Conservation (phyloP, 163 green algal genomes). For the Scenedesmus sp. region DNA sequence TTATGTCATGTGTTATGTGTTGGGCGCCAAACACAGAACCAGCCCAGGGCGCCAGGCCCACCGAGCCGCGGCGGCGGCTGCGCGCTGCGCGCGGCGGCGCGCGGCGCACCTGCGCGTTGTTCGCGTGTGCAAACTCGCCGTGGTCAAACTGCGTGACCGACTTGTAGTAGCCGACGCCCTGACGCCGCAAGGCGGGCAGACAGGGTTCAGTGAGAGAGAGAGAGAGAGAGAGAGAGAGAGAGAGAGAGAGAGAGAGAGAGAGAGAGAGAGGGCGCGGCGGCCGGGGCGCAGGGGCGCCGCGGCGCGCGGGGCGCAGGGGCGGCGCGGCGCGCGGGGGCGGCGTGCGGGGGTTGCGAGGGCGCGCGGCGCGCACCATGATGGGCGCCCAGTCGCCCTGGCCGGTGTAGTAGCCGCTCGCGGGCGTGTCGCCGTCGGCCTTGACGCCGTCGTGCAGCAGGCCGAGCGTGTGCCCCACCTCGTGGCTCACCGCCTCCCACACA, state of each 20-base stretch:
- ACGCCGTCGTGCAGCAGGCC: slow-evolving; percentile 13
- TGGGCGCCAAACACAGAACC: too few species aligned
- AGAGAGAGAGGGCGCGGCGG: not conserved
- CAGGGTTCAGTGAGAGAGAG: too few species aligned
- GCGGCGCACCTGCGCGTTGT: not conserved
- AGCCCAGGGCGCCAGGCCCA: not conserved
- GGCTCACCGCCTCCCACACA: not conserved
- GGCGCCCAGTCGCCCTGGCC: not conserved
- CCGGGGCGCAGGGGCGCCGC: not conserved
- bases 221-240: not conserved
- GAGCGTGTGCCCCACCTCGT: slow-evolving; percentile 6
- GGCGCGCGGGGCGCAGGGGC: too few species aligned
- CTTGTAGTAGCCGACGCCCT: not conserved
- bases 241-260: not conserved
- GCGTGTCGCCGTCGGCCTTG: not conserved
- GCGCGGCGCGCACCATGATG: slow-evolving; percentile 27
- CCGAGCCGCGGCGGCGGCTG: not conserved
- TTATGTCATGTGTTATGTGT: too few species aligned
- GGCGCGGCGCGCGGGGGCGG: too few species aligned
- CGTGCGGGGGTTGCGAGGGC: too few species aligned
- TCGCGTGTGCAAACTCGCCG: too few species aligned
- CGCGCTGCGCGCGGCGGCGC: not conserved
- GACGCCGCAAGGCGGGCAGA: too few species aligned
- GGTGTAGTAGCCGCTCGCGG: not conserved
- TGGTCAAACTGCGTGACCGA: not conserved